These are phyloP conservation scores for Didymella pinodella DNA, from an alignment of 2,329 filamentous ascomycete genomes.

Conservation along the genomic window DNA sequence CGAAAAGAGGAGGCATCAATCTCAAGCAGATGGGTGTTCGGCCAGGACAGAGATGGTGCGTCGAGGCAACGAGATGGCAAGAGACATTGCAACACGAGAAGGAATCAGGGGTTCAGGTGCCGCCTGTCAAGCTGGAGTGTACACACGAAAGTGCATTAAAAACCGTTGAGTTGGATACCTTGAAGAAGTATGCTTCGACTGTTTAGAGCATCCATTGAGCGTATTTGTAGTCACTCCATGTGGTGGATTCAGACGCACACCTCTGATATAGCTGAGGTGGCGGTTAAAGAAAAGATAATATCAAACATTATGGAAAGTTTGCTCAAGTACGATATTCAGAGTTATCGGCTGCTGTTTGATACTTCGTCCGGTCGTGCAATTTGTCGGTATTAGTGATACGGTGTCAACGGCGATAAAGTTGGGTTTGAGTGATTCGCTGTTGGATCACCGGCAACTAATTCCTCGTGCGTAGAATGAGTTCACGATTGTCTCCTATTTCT, in stretches of 20 bases:
- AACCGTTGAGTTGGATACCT: conserved; percentile 16
- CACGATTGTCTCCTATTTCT: too few species aligned
- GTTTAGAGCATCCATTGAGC: background rate
- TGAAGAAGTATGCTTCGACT: conserved; percentile 21
- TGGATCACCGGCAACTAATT: too few species aligned
- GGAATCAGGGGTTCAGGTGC: conserved; percentile 17
- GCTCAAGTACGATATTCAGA: too few species aligned
- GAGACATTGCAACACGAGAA: conserved; percentile 18
- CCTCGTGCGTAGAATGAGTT: too few species aligned
- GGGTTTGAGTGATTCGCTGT: too few species aligned
- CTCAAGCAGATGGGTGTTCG: conserved; percentile 23
- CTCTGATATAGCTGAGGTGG: background rate
- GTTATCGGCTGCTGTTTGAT: too few species aligned
- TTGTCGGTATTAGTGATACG: too few species aligned
- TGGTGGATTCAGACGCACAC: background rate
- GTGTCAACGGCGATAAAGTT: too few species aligned
- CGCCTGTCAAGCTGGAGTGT: conserved; percentile 21
- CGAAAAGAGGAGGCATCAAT: conserved; percentile 22
- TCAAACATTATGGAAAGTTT: too few species aligned
- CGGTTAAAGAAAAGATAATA: too few species aligned
- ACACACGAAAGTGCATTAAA: conserved; percentile 23
- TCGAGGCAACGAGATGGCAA: conserved; percentile 22
- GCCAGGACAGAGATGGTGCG: conserved; percentile 25
- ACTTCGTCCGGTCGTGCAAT: too few species aligned
- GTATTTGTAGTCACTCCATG: background rate